Percentiles rank a stretch among this genome's conserved stretches.
phyloP scores from a whole-genome alignment of 2,329 filamentous ascomycete species.

The Hypoxylon sp. region DNA sequence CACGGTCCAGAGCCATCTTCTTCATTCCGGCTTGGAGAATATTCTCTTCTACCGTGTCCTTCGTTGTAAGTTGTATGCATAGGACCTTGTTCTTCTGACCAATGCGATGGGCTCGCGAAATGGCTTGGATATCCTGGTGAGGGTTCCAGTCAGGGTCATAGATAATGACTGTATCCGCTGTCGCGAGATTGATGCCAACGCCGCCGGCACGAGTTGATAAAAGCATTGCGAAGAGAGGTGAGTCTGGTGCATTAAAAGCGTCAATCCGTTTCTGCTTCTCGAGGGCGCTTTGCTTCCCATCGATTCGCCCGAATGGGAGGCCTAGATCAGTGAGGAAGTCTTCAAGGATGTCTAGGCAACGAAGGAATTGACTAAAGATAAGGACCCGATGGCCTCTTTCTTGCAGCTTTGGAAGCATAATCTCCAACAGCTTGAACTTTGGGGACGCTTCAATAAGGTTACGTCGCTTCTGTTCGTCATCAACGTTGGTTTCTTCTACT shows the following conservation, averaged over 20 bases:
- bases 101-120: constrained; percentile 94
- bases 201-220: constrained; percentile 95
- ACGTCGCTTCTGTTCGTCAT: constrained; percentile 74
- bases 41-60: constrained; percentile 90
- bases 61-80: constrained; percentile 94
- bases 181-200: constrained; percentile 97
- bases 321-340: constrained; percentile 88
- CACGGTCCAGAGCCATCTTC: constrained; percentile 96
- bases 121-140: constrained; percentile 95
- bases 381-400: constrained; percentile 90
- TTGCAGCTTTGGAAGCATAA: constrained; percentile 89
- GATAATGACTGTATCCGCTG: constrained; percentile 97
- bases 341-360: constrained; percentile 89
- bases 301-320: constrained; percentile 82
- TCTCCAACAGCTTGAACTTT: constrained; percentile 86
- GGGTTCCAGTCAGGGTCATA: constrained; percentile 98
- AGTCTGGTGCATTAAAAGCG: constrained; percentile 88
- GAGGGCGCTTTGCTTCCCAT: constrained; percentile 84
- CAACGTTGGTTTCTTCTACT: constrained; percentile 84
- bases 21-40: constrained; percentile 96
- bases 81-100: constrained; percentile 96
- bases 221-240: constrained; percentile 88
- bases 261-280: constrained; percentile 97
- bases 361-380: constrained; percentile 95
- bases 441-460: constrained; percentile 93